Percentiles rank a stretch among this genome's conserved stretches.
Conservation (phyloP, 192 early-diverging fungal genomes). For the Dimargaris xerosporica region DNA sequence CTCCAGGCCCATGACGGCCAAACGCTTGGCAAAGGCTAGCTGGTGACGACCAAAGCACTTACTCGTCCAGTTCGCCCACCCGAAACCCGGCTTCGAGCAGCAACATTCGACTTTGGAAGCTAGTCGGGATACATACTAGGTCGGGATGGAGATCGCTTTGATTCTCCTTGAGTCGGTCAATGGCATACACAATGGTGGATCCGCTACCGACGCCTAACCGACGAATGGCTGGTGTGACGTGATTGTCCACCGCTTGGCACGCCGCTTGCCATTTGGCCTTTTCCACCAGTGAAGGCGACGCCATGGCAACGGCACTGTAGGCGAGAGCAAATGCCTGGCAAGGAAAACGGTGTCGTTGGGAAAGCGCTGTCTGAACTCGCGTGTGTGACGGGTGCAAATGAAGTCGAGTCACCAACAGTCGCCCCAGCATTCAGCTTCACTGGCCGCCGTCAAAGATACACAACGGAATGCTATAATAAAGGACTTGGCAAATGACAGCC, state of each 20-base stretch:
- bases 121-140: slow-evolving; percentile 79
- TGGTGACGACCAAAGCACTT: slow-evolving; percentile 14
- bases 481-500: too few species aligned
- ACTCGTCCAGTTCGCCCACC: slow-evolving; percentile 61
- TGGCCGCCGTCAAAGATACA: too few species aligned
- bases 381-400: too few species aligned
- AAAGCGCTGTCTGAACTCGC: too few species aligned
- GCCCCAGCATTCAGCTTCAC: too few species aligned
- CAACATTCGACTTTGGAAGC: slow-evolving; percentile 78
- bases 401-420: too few species aligned
- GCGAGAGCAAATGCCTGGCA: too few species aligned
- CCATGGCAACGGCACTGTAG: too few species aligned
- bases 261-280: slow-evolving; percentile 73
- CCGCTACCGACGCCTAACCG: slow-evolving; percentile 82
- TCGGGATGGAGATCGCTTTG: slow-evolving; percentile 30
- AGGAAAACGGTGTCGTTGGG: too few species aligned
- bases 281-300: slow-evolving; percentile 26
- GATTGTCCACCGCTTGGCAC: slow-evolving; percentile 77
- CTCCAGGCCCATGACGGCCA: too few species aligned
- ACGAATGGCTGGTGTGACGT: slow-evolving; percentile 47
- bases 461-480: too few species aligned
- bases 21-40: too few species aligned
- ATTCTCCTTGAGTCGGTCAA: slow-evolving; percentile 63
- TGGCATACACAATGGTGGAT: slow-evolving; percentile 76
- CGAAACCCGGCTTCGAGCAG: slow-evolving; percentile 70